Conservation (phyloP, 108 stramenopile genomes). For the Mediolabrus comicus region DNA sequence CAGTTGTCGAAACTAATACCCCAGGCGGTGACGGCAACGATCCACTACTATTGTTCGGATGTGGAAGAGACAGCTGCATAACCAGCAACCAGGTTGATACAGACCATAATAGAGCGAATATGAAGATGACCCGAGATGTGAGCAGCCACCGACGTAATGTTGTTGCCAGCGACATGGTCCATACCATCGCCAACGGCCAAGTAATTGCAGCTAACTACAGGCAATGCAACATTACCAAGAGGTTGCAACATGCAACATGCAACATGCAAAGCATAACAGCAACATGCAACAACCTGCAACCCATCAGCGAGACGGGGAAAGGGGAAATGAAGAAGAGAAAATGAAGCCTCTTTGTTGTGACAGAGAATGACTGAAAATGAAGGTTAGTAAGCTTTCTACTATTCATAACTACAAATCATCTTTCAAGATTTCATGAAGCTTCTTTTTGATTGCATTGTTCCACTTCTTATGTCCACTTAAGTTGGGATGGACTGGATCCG, state of each 20-base stretch:
- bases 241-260: too few species aligned
- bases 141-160: not conserved
- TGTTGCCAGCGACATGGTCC: not conserved
- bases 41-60: too few species aligned
- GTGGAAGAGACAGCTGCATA: too few species aligned
- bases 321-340: too few species aligned
- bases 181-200: not conserved
- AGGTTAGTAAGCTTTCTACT: too few species aligned
- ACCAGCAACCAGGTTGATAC: not conserved
- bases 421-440: constrained; percentile 38
- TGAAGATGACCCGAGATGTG: not conserved
- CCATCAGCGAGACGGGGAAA: too few species aligned
- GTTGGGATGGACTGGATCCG: constrained; percentile 41
- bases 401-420: constrained; percentile 10
- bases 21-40: not conserved
- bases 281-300: too few species aligned
- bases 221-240: too few species aligned
- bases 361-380: too few species aligned
- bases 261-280: too few species aligned
- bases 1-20: too few species aligned
- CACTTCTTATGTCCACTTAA: constrained; percentile 49
- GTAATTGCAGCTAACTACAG: not conserved
- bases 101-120: not conserved
- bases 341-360: too few species aligned
- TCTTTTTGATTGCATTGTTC: constrained; percentile 47